phyloP scores from a whole-genome alignment of 2,329 filamentous ascomycete species.

The Alternaria postmessia region DNA sequence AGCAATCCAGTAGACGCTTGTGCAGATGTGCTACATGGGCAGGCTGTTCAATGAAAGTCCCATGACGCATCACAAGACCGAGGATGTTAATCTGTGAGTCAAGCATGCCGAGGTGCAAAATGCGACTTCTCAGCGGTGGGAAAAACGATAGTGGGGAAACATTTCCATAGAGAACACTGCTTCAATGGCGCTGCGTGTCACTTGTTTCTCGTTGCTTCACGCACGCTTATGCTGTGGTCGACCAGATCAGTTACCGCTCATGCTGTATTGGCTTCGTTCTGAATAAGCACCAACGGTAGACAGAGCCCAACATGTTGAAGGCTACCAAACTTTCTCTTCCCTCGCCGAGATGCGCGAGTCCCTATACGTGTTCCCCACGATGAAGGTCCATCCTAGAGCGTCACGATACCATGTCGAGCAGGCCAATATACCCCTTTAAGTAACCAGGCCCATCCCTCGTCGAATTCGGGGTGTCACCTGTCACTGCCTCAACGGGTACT shows the following conservation, averaged over 20 bases:
- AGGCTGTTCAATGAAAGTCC: neutral
- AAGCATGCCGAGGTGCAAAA: neutral
- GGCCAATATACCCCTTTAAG: constrained; percentile 28
- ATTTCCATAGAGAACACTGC: neutral
- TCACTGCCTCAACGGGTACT: constrained; percentile 21
- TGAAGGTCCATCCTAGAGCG: neutral
- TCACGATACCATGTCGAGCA: constrained; percentile 1
- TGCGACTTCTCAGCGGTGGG: neutral
- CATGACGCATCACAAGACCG: neutral
- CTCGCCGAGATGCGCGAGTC: neutral
- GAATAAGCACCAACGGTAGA: neutral
- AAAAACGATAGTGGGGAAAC: neutral
- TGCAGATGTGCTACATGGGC: neutral
- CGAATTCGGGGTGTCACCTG: constrained; percentile 29
- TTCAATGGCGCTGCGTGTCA: neutral
- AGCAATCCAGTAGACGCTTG: neutral
- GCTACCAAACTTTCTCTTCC: neutral
- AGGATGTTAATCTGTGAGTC: neutral
- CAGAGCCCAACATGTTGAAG: neutral
- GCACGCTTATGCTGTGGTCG: neutral
- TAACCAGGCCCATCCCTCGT: constrained; percentile 25
- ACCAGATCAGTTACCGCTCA: neutral
- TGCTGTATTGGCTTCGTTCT: neutral
- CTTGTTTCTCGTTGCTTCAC: neutral
- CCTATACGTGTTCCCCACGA: neutral